Base-by-base conservation (phyloP, 345 rosid species). In the Lepidium africanum region DNA sequence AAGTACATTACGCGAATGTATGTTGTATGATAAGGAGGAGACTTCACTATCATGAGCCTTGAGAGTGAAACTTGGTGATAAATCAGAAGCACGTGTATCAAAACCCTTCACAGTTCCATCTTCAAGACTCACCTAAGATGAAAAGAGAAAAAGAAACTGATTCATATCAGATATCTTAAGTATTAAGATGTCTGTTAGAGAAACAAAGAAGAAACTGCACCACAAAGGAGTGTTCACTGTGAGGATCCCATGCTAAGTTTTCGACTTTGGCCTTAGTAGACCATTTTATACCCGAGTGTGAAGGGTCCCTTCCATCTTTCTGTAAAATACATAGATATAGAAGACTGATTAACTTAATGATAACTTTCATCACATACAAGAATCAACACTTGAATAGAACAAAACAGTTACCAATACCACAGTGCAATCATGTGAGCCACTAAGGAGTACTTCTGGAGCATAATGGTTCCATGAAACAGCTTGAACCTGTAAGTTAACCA, bases 201-300 rank as follows among this genome's bases (percentile, higher is more conserved):
- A 49, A 47, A 5, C 17, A 52, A 51, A 59, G 39, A 60, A 38
- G 41, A 17, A 49, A 57, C 80, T 81, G 43, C 70, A 92, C 96
- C 88, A 87, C 91, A 81, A 89, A 89, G 16, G 81, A 89, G 70
- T 85, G 83, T 59, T 83, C 86, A 16, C 76, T 68, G 43, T 90
- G 98, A n/a, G 98, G 96, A 86, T 87, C 84, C 96, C 96, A 92
- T 2, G 83, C 88, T 81, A 92, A 81, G 77, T 80, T 80, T 82
- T 90, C 96, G 6, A 87, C 86, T 45, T 84, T 85, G 39, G 84
- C 73, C 15, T 79, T 17, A 0, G 87, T 85, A 10, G 81, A 81
- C 89, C 95, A 87, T 65, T 77, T 89, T 60, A 82, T 76, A 65
- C 91, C 92, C 19, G 91, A 73, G 74, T 87, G 83, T 27, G 89